phyloP scores from a whole-genome alignment of 2,329 filamentous ascomycete species.

The Setomelanomma holmii region DNA sequence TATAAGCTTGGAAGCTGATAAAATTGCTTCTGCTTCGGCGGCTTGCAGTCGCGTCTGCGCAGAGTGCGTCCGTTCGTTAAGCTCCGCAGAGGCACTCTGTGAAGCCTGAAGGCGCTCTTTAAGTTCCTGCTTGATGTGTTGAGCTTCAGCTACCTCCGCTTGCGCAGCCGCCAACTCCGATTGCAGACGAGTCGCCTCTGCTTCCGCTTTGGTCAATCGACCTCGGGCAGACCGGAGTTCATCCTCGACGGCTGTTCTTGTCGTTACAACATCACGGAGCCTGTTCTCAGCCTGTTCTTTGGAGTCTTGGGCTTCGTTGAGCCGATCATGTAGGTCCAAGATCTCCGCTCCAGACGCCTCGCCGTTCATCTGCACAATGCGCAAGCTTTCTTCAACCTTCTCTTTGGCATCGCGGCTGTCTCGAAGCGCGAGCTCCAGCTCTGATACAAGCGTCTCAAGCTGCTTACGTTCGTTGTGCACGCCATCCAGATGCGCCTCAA shows the following conservation, averaged over 20 bases:
- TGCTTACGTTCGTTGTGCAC: constrained; percentile 13
- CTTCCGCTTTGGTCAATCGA: constrained; percentile 17
- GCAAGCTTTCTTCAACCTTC: constrained; percentile 14
- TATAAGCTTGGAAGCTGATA: constrained; percentile 16
- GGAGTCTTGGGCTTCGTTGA: constrained; percentile 8
- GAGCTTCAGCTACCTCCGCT: constrained; percentile 15
- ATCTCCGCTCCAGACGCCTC: constrained; percentile 17
- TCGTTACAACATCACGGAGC: constrained; percentile 7
- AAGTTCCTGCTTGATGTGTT: constrained; percentile 26
- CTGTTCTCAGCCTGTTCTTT: constrained; percentile 13
- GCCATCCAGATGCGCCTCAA: constrained; percentile 16
- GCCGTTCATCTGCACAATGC: constrained; percentile 9
- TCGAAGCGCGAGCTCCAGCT: constrained; percentile 20
- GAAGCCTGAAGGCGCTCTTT: constrained; percentile 23
- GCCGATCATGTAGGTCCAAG: constrained; percentile 12
- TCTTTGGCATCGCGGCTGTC: constrained; percentile 8
- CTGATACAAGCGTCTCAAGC: constrained; percentile 16
- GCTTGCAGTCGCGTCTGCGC: constrained; percentile 21
- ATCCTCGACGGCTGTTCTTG: constrained; percentile 1
- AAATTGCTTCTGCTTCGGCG: constrained; percentile 14
- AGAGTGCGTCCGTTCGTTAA: constrained; percentile 21
- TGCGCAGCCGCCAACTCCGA: constrained; percentile 23
- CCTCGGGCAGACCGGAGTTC: constrained; percentile 15
- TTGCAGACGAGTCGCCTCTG: constrained; percentile 12
- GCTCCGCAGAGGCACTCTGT: constrained; percentile 19